These are phyloP conservation scores for Ramalina peruviana DNA, from an alignment of 495 filamentous ascomycete genomes.

Conservation along the genomic window DNA sequence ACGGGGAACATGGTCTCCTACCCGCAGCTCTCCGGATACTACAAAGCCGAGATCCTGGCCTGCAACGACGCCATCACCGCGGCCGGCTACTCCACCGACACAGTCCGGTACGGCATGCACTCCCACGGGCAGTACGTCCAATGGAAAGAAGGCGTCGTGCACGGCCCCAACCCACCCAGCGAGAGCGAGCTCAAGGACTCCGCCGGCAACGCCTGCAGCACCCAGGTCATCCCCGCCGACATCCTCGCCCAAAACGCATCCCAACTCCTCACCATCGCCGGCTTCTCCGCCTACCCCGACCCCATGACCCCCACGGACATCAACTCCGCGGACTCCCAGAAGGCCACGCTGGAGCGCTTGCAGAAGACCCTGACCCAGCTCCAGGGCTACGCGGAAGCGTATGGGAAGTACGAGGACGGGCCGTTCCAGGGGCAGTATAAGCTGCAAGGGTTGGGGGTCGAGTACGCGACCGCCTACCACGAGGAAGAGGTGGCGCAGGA, in stretches of 20 bases:
- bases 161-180: slow-evolving; percentile 3
- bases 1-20: slow-evolving; percentile 14
- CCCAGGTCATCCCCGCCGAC: slow-evolving; percentile 4
- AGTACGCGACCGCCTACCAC: slow-evolving; percentile 8
- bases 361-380: slow-evolving; percentile 6
- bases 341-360: slow-evolving; percentile 2
- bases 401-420: slow-evolving; percentile 7
- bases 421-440: slow-evolving; percentile 10
- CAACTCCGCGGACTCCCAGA: slow-evolving; percentile 1
- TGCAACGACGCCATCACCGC: slow-evolving; percentile 13
- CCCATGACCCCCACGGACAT: slow-evolving; percentile 14
- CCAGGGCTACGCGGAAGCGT: slow-evolving; percentile 10
- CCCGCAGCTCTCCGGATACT: slow-evolving; percentile 8
- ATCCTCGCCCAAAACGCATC: slow-evolving; percentile 6
- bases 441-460: slow-evolving; percentile 12
- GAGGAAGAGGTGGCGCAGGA: slow-evolving; percentile 6
- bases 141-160: slow-evolving; percentile 14
- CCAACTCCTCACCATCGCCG: slow-evolving; percentile 10
- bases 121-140: slow-evolving; percentile 14
- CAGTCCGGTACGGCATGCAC: slow-evolving; percentile 11
- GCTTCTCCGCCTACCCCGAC: slow-evolving; percentile 13
- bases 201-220: slow-evolving; percentile 1
- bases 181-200: slow-evolving; percentile 5
- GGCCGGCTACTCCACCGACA: slow-evolving; percentile 6
- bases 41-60: slow-evolving; percentile 12